A percentile compares a stretch with the other conserved stretches of the same genome.
These are phyloP conservation scores for Eutypa lata DNA, from an alignment of 2,329 filamentous ascomycete genomes.

Conservation along the genomic window DNA sequence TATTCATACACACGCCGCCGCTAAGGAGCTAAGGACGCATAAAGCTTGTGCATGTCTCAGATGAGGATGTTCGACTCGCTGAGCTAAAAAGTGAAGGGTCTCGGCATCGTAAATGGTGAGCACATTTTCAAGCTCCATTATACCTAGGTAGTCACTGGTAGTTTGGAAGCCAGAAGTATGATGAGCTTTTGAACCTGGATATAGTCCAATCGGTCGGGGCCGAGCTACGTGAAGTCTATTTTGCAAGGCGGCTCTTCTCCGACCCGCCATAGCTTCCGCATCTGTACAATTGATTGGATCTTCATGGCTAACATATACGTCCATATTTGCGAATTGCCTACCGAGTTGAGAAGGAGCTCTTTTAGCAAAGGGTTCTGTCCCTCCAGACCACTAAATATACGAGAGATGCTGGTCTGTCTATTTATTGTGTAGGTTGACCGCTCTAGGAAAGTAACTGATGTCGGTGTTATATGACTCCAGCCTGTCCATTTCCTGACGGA, in stretches of 20 bases:
- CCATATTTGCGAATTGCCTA: neutral
- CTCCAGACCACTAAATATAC: neutral
- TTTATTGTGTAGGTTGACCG: neutral
- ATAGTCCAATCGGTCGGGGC: too few species aligned
- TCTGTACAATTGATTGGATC: neutral
- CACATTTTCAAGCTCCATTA: neutral
- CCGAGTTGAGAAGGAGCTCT: neutral
- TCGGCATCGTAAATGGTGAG: neutral
- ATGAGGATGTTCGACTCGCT: neutral
- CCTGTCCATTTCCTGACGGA: too few species aligned
- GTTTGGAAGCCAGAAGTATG: too few species aligned
- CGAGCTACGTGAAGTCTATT: neutral
- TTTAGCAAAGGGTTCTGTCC: neutral
- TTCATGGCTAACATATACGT: neutral
- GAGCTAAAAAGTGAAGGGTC: neutral
- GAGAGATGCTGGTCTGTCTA: neutral
- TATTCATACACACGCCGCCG: too few species aligned
- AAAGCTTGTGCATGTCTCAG: neutral
- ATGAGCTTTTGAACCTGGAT: too few species aligned
- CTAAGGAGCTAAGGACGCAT: neutral
- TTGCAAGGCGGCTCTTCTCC: neutral
- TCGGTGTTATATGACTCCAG: too few species aligned
- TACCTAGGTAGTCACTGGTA: too few species aligned
- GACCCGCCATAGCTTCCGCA: neutral
- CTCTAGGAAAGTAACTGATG: neutral